Evolutionary conservation across 2,329 filamentous ascomycete genomes (phyloP), one percentile per base, ranked within the genome.

Genomic region (Decorospora gaudefroyi): DNA sequence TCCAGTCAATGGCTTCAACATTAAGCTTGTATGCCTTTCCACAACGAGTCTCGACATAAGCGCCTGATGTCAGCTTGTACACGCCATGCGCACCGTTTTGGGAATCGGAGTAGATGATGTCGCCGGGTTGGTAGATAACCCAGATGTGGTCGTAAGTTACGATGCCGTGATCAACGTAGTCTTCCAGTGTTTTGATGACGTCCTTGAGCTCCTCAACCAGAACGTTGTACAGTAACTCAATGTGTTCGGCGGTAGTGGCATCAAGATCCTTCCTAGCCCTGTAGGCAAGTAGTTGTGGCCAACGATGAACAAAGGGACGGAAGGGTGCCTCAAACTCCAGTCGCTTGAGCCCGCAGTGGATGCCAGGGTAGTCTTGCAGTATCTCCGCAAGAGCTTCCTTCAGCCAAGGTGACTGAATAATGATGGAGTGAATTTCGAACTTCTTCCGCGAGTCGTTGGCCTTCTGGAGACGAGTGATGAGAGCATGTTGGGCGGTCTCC

Each of bases 261-360:
- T 61, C 36, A 27, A 59, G 12, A 36, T 57, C 54, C 22, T 51
- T 34, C 33, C 47, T 55, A 39, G 46, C 31, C 30, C 31, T 40
- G 37, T 32, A 57, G 13, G 46, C 37, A 5, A 55, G 39, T 23
- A 74, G 53, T 27, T 66, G 57, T 2, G 55, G 68, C 83, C 84
- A 87, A 13, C 84, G 78, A 65, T 88, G 83, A 22, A 86, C 79
- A 41, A 88, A 81, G 0, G 80, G 80, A 53, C 79, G 72, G 49
- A 87, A 87, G 0, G 81, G 82, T 0, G 77, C 78, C 6, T 70
- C 64, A 48, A 88, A 86, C 42, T 80, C 79, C 1, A 87, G 72
- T 1, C 81, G 76, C n/a, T 81, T 75, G 17, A 87, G 70, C 8
- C 74, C 75, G 22, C 79, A 78, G 2, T 80, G 79, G 19, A 87